Base-by-base conservation (phyloP, 1,284 basidiomycete species). In the Malassezia pachydermatis region DNA sequence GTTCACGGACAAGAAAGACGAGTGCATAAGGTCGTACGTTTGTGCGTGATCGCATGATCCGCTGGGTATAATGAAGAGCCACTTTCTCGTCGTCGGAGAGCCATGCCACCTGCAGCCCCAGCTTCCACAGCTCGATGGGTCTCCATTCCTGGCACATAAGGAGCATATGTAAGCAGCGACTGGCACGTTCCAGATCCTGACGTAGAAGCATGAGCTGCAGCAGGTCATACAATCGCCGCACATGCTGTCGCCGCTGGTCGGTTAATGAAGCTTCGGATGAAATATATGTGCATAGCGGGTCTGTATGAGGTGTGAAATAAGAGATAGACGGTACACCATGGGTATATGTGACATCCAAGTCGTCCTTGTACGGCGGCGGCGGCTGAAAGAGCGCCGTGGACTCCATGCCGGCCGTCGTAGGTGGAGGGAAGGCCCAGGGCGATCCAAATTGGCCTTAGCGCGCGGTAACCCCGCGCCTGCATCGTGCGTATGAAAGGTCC, bases 161-260 rank as follows among this genome's bases (percentile, higher is more conserved):
- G 34, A 52, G 34, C 5, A 47, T 25, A 11, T 19, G 8, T 7
- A 52, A 36, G 14, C 39, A 41, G 7, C 50, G 44, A 2, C 20
- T 33, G 3, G 50, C 50, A 17, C 44, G 45, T 10, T 22, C 33
- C 19, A 14, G n/a, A 19, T 52, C 45, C 10, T 17, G 22, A 7
- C 43, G 50, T 6, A 52, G 34, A 5, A 52, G 22, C 30, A 33
- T 36, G 20, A 52, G 27, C 17, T 52, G 50, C 30, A 52, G 11
- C 4, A 52, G 17, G 22, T 52, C 50, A 19, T 42, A 42, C 29
- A 46, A 8, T 6, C 50, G 38, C 14, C 50, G 45, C 24, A 52
- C 29, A 37, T 52, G 50, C 11, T 22, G 27, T 1, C 45, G 33
- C 4, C 43, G 45, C 20, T 47, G 44, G 24, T 52, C 36, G 2